Evolutionary conservation across 768 basidiomycete species (phyloP).

Genomic region (Amanita subjunquillea): DNA sequence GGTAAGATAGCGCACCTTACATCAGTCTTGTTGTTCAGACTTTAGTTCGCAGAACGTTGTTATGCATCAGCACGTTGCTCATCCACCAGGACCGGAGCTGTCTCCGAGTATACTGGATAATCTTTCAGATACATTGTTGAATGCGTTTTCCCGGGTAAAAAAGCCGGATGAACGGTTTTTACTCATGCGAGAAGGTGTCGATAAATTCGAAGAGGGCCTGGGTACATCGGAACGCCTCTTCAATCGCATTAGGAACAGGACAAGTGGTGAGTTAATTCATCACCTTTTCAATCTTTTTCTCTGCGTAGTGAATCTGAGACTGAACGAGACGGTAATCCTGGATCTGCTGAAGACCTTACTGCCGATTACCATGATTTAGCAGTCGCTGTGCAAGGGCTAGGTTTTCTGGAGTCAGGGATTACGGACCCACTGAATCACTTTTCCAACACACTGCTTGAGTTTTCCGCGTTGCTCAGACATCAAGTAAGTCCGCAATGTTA

Average conservation of each 20-base stretch:
- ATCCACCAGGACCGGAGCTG: slow-evolving; percentile 80
- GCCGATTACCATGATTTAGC: slow-evolving; percentile 97
- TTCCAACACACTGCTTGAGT: slow-evolving; percentile 91
- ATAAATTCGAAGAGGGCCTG: slow-evolving; percentile 96
- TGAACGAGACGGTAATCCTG: slow-evolving; percentile 75
- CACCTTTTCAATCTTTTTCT: slow-evolving; percentile 14
- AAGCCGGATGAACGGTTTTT: slow-evolving; percentile 97
- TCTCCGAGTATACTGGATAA: slow-evolving; percentile 83
- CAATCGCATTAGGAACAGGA: slow-evolving; percentile 66
- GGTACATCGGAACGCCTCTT: slow-evolving; percentile 72
- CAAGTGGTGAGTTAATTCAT: slow-evolving; percentile 63
- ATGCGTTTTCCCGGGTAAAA: slow-evolving; percentile 90
- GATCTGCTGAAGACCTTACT: slow-evolving; percentile 87
- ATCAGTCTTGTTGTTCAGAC: slow-evolving; percentile 4
- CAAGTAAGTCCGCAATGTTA: slow-evolving; percentile 35
- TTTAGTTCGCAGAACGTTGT: slow-evolving; percentile 63
- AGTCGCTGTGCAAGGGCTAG: slow-evolving; percentile 91
- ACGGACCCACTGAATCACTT: slow-evolving; percentile 97
- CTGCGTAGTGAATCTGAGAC: slow-evolving; percentile 55
- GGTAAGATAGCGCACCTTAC: slow-evolving; percentile 38
- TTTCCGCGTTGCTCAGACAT: slow-evolving; percentile 82
- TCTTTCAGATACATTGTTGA: slow-evolving; percentile 90
- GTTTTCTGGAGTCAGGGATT: slow-evolving; percentile 96
- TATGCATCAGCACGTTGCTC: slow-evolving; percentile 94
- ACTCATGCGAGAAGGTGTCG: slow-evolving; percentile 82